phyloP scores from a whole-genome alignment of 1,284 basidiomycete species.

The Malassezia obtusa region DNA sequence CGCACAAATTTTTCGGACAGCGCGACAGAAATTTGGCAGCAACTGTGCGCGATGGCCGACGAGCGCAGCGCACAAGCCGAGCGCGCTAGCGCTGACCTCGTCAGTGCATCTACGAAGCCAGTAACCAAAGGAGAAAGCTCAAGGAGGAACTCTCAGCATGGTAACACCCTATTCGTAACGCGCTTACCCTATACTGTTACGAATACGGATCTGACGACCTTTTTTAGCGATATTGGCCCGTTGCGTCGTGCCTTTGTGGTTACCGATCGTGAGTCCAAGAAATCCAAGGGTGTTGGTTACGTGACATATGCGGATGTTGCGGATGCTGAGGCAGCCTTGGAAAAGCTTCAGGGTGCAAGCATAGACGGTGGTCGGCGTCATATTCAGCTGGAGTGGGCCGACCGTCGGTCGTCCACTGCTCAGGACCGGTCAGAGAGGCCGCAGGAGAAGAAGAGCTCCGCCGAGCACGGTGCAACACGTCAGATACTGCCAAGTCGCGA shows the following conservation, averaged over 20 bases:
- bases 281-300: slow-evolving; percentile 95
- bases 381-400: slow-evolving; percentile 37
- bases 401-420: slow-evolving; percentile 24
- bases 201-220: slow-evolving; percentile 74
- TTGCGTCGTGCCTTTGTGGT: slow-evolving; percentile 90
- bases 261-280: slow-evolving; percentile 62
- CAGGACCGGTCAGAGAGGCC: neutral
- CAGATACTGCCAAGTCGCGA: slow-evolving; percentile 21
- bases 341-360: slow-evolving; percentile 39
- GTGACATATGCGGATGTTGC: slow-evolving; percentile 81
- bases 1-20: no score
- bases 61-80: no score
- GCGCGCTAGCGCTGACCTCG: no score
- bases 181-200: slow-evolving; percentile 75
- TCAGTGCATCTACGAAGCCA: neutral
- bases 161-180: slow-evolving; percentile 49
- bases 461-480: neutral
- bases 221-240: slow-evolving; percentile 91
- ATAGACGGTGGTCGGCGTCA: slow-evolving; percentile 35
- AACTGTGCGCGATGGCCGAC: no score
- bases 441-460: neutral
- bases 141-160: neutral
- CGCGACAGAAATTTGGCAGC: no score
- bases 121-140: neutral
- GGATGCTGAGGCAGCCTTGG: slow-evolving; percentile 57